These are phyloP conservation scores for Ajuga reptans DNA, from an alignment of 305 asterid species.

Conservation along the genomic window DNA sequence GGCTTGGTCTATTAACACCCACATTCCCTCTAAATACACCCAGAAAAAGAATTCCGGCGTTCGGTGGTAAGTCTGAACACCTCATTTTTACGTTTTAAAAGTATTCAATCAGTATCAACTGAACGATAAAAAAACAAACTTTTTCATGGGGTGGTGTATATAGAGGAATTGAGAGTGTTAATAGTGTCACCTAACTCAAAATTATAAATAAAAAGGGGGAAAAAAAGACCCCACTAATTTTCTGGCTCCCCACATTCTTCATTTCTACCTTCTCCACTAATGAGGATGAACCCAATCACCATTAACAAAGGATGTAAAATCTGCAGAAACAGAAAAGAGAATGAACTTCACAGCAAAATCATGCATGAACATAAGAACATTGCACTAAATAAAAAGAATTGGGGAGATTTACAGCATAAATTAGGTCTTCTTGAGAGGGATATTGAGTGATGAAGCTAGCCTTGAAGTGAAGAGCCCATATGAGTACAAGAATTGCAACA, in stretches of 20 bases:
- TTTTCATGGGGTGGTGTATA: too few species aligned
- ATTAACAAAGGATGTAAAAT: slow-evolving; percentile 73
- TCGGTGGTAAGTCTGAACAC: too few species aligned
- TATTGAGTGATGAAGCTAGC: slow-evolving; percentile 55
- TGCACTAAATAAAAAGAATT: background rate
- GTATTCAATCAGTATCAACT: too few species aligned
- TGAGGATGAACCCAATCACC: slow-evolving; percentile 85
- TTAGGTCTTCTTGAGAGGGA: slow-evolving; percentile 45
- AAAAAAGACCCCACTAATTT: slow-evolving; percentile 12
- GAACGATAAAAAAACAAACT: too few species aligned
- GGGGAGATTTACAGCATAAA: slow-evolving; percentile 42
- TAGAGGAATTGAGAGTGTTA: too few species aligned
- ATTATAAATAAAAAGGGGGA: background rate
- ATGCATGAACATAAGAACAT: slow-evolving; percentile 7
- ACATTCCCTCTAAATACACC: too few species aligned
- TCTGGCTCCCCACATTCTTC: background rate
- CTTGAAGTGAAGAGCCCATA: slow-evolving; percentile 62
- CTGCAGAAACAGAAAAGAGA: slow-evolving; percentile 25
- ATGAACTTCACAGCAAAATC: background rate
- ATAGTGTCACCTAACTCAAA: too few species aligned
- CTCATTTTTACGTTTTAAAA: too few species aligned
- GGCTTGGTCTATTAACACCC: too few species aligned
- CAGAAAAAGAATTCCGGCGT: too few species aligned
- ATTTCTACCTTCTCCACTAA: slow-evolving; percentile 73
- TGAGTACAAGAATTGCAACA: slow-evolving; percentile 61